Evolutionary conservation across 2,329 filamentous ascomycete species (phyloP), one percentile per base, ranked within the genome.

Genomic region (Fusarium sp.): DNA sequence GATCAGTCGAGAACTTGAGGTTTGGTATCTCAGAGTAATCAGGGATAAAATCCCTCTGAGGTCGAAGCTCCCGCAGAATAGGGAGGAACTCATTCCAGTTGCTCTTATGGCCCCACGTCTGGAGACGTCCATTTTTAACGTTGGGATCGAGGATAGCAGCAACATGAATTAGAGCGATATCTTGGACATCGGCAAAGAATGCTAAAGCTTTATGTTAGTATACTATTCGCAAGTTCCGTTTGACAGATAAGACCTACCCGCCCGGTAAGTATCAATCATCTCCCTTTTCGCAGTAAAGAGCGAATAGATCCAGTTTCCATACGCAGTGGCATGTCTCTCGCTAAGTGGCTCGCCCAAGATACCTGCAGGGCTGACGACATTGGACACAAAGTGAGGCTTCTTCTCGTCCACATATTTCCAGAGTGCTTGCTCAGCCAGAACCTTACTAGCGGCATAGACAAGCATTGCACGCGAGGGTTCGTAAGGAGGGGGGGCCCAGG

Each of bases 391-490:
- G 2, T 15, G 39, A 23, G 21, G 39, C 21, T n/a, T 42, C 20
- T 70, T 54, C 17, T 74, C 62, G 11, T 73, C 60, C 12, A 68
- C 55, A 43, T 74, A 76, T 23, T 73, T 73, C 75, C 73, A 77
- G 7, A 76, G 56, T 15, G 65, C 73, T 45, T 72, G 69, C 56
- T 79, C 77, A 7, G 70, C 75, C 17, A 58, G 65, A 7, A 69
- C 60, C 61, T 79, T 79, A 57, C 74, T 75, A 6, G 75, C 77
- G 3, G 62, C 49, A 47, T 79, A 79, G 8, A 72, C 63, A 9
- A 60, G 15, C 8, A 65, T 26, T 15, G 26, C 61, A 17, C 66
- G 61, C 4, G 45, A 40, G 3, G 62, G 38, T 4, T 60, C 55
- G 38, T 75, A 70, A 4, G 72, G 75, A 7, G 72, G 74, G 4